Evolutionary conservation across 106 monocot genomes (phyloP).

Genomic region (Apostasia shenzhenica): DNA sequence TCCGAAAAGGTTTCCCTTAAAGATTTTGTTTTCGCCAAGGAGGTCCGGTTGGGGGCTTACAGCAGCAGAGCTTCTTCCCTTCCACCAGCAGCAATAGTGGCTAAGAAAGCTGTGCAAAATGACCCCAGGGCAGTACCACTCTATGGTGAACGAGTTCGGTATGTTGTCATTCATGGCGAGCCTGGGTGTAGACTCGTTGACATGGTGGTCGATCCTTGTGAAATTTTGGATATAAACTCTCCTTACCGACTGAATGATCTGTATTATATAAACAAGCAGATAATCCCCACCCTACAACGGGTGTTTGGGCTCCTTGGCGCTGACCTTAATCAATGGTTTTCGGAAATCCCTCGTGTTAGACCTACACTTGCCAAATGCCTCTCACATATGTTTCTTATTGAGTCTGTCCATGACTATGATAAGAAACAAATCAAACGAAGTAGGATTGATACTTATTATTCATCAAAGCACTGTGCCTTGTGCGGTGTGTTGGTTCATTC

Average conservation of each 20-base stretch:
- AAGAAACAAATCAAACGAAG: constrained; percentile 30
- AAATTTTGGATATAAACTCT: constrained; percentile 58
- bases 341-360: constrained; percentile 48
- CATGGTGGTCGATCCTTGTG: constrained; percentile 77
- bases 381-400: constrained; percentile 12
- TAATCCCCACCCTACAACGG: constrained; percentile 81
- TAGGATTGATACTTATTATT: constrained; percentile 86
- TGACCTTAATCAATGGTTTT: constrained; percentile 78
- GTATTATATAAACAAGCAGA: constrained; percentile 92
- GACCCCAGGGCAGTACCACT: constrained; percentile 76
- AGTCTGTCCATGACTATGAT: constrained; percentile 17
- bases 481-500: constrained; percentile 61
- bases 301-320: constrained; percentile 82
- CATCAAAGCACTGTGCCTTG: constrained; percentile 61
- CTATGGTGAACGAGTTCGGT: constrained; percentile 83
- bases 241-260: constrained; percentile 69
- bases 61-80: constrained; percentile 52
- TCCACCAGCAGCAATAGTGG: constrained; percentile 96
- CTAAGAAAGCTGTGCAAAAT: constrained; percentile 56
- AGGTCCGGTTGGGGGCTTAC: constrained; percentile 85
- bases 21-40: constrained; percentile 96
- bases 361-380: constrained; percentile 27
- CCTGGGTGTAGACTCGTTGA: constrained; percentile 87
- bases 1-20: constrained; percentile 72
- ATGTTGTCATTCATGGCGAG: constrained; percentile 88